Evolutionary conservation across 202 grass and related monocot species (phyloP), one percentile per base, ranked within the genome.

Genomic region (Musa balbisiana): DNA sequence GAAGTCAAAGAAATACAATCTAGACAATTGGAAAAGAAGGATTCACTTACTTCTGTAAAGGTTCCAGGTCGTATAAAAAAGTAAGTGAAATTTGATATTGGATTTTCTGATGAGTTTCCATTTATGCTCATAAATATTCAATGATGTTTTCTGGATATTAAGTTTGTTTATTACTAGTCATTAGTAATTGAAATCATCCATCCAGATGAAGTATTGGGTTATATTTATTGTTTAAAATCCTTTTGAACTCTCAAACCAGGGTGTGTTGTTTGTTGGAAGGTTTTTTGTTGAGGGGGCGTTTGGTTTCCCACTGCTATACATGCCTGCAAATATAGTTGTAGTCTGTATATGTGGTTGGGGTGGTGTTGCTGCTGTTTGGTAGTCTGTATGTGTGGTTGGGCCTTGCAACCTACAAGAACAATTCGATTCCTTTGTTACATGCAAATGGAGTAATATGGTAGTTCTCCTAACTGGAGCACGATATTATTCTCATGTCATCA

Each of bases 1-100:
- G 95, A 94, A 83, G 95, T 78, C 14, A 88, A 84, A 83, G 91
- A 94, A 89, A 92, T 94, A 80, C 85, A 76, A 79, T 82, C 83
- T 22, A 88, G 80, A 80, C 75, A 87, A 78, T 78, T 53, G 67
- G 64, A 90, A 85, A 84, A 70, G 21, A 88, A 68, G 73, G 80
- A 71, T 8, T 49, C 65, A 64, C 79, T 80, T 85, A 11, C 51
- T 82, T 74, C 83, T 67, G 67, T 79, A 80, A 86, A 82, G 51
- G 71, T 94, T 77, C 91, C 95, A 67, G 72, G 82, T 63, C 80
- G 73, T 76, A 94, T 99, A 88, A 92, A 84, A 84, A 89, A 84
- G 91, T 98, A 88, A 81, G 52, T 63, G 11, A 23, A 9, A 2
- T 65, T 24, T 3, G 19, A 43, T 43, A 13, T 24, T 26, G 9